These are phyloP conservation scores for Salix caprea DNA, from an alignment of 345 rosid genomes.

Conservation along the genomic window DNA sequence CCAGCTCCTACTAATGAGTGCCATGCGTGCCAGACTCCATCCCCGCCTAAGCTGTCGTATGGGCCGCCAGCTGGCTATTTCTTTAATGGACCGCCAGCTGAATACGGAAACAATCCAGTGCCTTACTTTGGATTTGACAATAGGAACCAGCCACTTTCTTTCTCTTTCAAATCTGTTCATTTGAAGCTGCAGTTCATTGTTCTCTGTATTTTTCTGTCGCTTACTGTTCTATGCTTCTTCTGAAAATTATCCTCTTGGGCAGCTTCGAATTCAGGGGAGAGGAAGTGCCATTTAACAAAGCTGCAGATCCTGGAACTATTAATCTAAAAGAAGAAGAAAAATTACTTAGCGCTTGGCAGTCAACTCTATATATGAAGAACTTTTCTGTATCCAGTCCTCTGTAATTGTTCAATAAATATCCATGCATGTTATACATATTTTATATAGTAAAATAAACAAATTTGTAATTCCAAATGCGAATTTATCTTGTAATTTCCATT, in stretches of 20 bases:
- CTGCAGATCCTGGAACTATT: background rate
- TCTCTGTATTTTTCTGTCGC: background rate
- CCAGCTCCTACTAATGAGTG: slow-evolving; percentile 2
- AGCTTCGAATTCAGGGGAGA: background rate
- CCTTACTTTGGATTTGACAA: background rate
- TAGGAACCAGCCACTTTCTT: background rate
- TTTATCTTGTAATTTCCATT: too few species aligned
- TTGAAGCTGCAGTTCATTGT: background rate
- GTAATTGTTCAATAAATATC: too few species aligned
- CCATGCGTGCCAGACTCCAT: background rate
- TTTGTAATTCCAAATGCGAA: too few species aligned
- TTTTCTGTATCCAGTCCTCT: too few species aligned
- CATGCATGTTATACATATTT: too few species aligned
- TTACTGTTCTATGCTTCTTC: background rate
- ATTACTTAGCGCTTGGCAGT: too few species aligned
- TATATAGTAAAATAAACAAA: too few species aligned
- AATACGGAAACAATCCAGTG: slow-evolving; percentile 1
- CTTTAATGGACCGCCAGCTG: slow-evolving; percentile 10
- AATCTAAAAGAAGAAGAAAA: too few species aligned
- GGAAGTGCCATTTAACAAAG: background rate
- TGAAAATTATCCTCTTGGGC: background rate
- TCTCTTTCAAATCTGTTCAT: background rate
- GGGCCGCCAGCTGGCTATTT: background rate
- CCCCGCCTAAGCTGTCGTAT: background rate
- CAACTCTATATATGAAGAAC: too few species aligned